Evolutionary conservation across 208 protist species (phyloP), one percentile per base, ranked within the genome.

Genomic region (Trypanosoma platydactyli): DNA sequence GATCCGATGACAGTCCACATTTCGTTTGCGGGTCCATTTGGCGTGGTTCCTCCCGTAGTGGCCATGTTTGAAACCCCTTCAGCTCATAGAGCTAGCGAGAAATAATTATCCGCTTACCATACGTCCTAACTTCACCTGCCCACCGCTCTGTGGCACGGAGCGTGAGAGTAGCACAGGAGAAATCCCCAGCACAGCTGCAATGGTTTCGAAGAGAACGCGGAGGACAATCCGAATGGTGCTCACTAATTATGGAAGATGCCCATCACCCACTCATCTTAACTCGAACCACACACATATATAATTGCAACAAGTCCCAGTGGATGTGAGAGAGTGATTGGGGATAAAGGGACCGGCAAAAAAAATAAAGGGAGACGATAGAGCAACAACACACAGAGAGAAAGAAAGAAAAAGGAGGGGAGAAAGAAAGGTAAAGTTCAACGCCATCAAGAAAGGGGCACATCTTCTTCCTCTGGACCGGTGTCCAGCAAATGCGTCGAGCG

Each of bases 51-150:
- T 77, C 77, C 49, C 81, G 46, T 7, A 73, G 69, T 55, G 80
- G 59, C 80, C 81, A 88, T 46, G 68, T 38, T 51, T 77, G 63
- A 74, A 82, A 84, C 46, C 73, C 83, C 38, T 91, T 64, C 30
- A 89, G 46, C 22, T 91, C 77, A 50, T 85, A 75, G 30, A 91
- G 64, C 55, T 76, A 67, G 45, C 72, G 56, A 38, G 76, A 77
- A 27, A 79, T 64, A 25, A 53, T 68, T 24, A 76, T 58, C 84
- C 84, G 88, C 42, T 84, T 76, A 42, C 61, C 50, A 55, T 84
- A 91, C 29, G 76, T 72, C 30, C 22, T 49, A 16, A 73, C 55
- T 20, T 42, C 41, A 30, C 41, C 50, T 33, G 70, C 64, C n/a
- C n/a, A 41, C 64, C 70, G 20, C 60, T 64, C 18, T 50, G 29